These are phyloP conservation scores for Zasmidium citrigriseum DNA, from an alignment of 2,329 filamentous ascomycete genomes.

Conservation along the genomic window DNA sequence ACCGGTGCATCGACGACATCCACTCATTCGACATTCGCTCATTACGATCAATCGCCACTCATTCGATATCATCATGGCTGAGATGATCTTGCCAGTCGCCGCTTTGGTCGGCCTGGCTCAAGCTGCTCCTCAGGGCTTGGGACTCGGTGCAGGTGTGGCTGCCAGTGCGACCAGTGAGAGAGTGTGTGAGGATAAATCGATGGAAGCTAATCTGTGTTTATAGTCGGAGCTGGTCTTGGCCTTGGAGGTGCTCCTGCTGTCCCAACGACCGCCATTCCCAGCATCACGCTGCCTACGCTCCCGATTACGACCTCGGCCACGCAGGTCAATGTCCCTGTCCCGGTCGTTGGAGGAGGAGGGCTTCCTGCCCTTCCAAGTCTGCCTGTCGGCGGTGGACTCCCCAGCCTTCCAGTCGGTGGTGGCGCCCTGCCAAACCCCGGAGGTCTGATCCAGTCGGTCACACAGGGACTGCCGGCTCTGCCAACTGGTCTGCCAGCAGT, in stretches of 20 bases:
- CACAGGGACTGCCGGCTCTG: too few species aligned
- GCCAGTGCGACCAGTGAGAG: not conserved
- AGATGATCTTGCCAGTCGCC: constrained; percentile 3
- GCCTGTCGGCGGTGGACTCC: not conserved
- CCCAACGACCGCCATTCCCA: not conserved
- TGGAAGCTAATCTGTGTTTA: too few species aligned
- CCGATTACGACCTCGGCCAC: not conserved
- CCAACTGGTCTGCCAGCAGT: too few species aligned
- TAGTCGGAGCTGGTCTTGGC: not conserved
- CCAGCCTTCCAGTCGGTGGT: not conserved
- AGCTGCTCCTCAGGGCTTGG: constrained; percentile 4
- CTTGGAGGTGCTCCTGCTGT: not conserved
- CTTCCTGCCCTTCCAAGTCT: not conserved
- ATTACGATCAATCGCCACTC: not conserved
- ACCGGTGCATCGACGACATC: not conserved
- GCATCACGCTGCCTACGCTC: not conserved
- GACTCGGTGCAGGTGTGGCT: not conserved
- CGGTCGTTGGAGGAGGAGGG: not conserved
- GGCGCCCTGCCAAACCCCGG: too few species aligned
- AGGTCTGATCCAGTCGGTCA: too few species aligned
- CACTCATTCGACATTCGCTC: not conserved
- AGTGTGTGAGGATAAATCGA: too few species aligned
- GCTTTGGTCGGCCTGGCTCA: constrained; percentile 3
- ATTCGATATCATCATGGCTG: constrained; percentile 5
- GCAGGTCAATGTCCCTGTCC: not conserved